Base-by-base conservation (phyloP, 2,329 filamentous ascomycete genomes). In the Hymenoscyphus occultus region DNA sequence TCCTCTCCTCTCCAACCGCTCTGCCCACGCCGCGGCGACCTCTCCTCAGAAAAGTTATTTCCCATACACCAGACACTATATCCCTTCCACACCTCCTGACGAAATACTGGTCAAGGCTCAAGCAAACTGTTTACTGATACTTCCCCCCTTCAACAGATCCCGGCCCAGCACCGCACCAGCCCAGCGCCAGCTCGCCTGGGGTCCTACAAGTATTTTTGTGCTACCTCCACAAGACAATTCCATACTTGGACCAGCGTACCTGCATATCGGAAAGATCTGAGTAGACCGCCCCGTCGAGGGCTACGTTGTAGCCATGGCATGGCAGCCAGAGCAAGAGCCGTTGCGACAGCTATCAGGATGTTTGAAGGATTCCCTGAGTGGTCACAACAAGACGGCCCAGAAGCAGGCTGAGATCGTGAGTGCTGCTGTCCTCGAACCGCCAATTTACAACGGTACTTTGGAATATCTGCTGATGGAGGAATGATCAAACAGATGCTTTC, bases 281-380 rank as follows among this genome's bases (percentile, higher is more conserved):
- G 67, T 60, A 32, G 57, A 64, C 67, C 67, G 65, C 65, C 31
- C 68, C 64, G 65, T 45, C 62, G 62, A 66, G 65, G 65, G 67
- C 59, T 57, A 61, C 68, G 62, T 68, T 66, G 65, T 63, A 51
- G 70, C 62, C 77, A 97, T 97, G 93, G 86, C 89, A 79, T 99
- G 95, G 95, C 91, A 96, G 82, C 95, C 95, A 68, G 84, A 91
- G 75, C 86, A 90, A 74, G 91, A 93, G 83, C 92, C 90, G 77
- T 83, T 99, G 82, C 86, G 85, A 83, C 93, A 97, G 84, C 87
- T 99, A 71, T 90, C 92, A 71, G 86, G 89, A 75, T 97, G 89
- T 79, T 86, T 99, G 75, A 92, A 89, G 80, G 93, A 98, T 81
- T 97, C 95, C 56, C 83, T 98, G 74, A 96, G 92, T 77, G 90